Conservation (phyloP, 805 yeast species). For the Brettanomyces bruxellensis region DNA sequence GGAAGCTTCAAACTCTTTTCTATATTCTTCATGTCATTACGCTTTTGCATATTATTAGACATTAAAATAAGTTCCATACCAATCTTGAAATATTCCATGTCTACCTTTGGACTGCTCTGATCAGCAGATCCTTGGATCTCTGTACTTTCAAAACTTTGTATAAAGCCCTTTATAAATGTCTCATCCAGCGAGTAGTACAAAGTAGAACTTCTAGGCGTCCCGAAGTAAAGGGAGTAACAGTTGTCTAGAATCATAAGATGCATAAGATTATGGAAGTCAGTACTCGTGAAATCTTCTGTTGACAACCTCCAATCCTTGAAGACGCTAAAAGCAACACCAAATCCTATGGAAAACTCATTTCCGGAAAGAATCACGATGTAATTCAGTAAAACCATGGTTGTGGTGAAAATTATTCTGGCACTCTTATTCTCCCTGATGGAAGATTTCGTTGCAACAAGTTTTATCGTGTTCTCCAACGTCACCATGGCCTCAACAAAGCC, state of each 20-base stretch:
- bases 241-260: slow-evolving; percentile 41
- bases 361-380: slow-evolving; percentile 54
- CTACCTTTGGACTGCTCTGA: slow-evolving; percentile 2
- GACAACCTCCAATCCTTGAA: slow-evolving; percentile 51
- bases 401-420: slow-evolving; percentile 25
- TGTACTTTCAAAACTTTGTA: slow-evolving; percentile 6
- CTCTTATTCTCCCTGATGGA: slow-evolving; percentile 19
- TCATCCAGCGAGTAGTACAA: slow-evolving; percentile 13
- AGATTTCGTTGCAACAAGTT: slow-evolving; percentile 28
- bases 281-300: slow-evolving; percentile 19
- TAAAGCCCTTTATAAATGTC: slow-evolving; percentile 10
- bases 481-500: slow-evolving; percentile 26
- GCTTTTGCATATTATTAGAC: slow-evolving; percentile 10
- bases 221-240: slow-evolving; percentile 44
- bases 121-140: slow-evolving; percentile 1
- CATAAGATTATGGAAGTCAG: slow-evolving; percentile 30
- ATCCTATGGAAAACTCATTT: slow-evolving; percentile 46
- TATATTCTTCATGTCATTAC: slow-evolving; percentile 9
- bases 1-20: slow-evolving; percentile 6
- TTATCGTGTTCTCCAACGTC: slow-evolving; percentile 27
- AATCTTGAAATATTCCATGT: slow-evolving; percentile 15
- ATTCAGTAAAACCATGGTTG: slow-evolving; percentile 37
- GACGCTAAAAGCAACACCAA: slow-evolving; percentile 42
- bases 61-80: slow-evolving; percentile 18
- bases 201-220: slow-evolving; percentile 25